Conservation (phyloP, 208 protist species). For the Blastocrithidia nonstop region DNA sequence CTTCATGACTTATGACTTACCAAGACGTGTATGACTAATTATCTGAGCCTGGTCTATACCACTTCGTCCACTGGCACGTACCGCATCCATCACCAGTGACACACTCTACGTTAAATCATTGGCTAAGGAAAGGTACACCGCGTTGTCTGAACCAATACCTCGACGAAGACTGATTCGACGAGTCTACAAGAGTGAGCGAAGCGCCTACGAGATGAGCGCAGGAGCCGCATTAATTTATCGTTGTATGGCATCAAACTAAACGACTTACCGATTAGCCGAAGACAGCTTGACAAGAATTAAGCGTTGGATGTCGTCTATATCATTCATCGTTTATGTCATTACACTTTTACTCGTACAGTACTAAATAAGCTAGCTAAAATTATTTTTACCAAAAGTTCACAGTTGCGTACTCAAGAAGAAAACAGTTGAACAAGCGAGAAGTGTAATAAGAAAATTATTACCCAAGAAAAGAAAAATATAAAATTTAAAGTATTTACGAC, state of each 20-base stretch:
- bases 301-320: constrained; percentile 12
- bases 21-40: constrained; percentile 26
- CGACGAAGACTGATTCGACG: constrained; percentile 28
- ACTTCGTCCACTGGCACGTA: constrained; percentile 38
- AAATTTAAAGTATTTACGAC: no score
- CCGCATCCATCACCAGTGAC: constrained; percentile 38
- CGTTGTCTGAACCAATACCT: constrained; percentile 13
- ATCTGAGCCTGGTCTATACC: constrained; percentile 67
- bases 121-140: constrained; percentile 38
- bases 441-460: no score
- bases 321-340: background rate
- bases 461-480: no score
- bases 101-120: constrained; percentile 40
- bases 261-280: constrained; percentile 18
- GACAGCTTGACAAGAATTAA: constrained; percentile 20
- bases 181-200: constrained; percentile 39
- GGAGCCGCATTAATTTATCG: constrained; percentile 20
- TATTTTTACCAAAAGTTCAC: no score
- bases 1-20: constrained; percentile 57
- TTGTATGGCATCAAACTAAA: constrained; percentile 27
- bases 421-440: no score
- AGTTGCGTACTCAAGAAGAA: no score
- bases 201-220: constrained; percentile 13
- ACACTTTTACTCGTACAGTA: background rate
- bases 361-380: no score